phyloP scores from a whole-genome alignment of 345 rosid genomes.

The Punica granatum region DNA sequence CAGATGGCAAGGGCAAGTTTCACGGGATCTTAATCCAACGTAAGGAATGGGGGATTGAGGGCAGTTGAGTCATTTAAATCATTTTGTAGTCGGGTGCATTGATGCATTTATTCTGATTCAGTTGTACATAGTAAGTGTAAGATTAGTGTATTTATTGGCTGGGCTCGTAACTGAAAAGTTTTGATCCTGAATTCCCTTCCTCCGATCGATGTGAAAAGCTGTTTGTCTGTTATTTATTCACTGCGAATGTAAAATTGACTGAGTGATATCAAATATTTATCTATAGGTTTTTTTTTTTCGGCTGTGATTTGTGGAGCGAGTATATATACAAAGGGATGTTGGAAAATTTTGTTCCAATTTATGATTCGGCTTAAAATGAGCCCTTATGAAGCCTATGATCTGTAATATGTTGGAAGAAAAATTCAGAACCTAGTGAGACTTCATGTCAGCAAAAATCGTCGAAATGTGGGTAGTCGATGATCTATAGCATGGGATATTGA shows the following conservation, averaged over 20 bases:
- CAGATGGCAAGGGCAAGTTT: conserved; percentile 88
- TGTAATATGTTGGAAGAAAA: too few relatives aligned
- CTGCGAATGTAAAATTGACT: not conserved
- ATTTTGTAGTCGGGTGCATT: conserved; percentile 27
- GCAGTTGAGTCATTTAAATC: conserved; percentile 13
- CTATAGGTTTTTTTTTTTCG: not conserved
- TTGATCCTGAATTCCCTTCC: not conserved
- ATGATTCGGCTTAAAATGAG: too few relatives aligned
- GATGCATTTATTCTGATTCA: conserved; percentile 36
- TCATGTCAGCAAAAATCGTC: too few relatives aligned
- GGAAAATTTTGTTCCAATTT: too few relatives aligned
- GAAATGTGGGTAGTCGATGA: too few relatives aligned
- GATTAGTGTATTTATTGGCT: conserved; percentile 28
- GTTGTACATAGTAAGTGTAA: conserved; percentile 51
- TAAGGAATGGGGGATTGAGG: conserved; percentile 18
- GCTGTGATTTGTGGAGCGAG: not conserved
- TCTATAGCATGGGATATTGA: too few relatives aligned
- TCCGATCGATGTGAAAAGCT: not conserved
- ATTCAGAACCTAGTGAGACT: too few relatives aligned
- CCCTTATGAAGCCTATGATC: too few relatives aligned
- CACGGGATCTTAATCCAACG: conserved; percentile 49
- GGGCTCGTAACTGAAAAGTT: not conserved
- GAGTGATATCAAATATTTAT: not conserved
- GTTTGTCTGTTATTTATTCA: conserved; percentile 1
- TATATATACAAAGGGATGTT: too few relatives aligned